Evolutionary conservation across 306 rosid species (phyloP), one percentile per base, ranked within the genome.

Genomic region (Corylus heterophylla): DNA sequence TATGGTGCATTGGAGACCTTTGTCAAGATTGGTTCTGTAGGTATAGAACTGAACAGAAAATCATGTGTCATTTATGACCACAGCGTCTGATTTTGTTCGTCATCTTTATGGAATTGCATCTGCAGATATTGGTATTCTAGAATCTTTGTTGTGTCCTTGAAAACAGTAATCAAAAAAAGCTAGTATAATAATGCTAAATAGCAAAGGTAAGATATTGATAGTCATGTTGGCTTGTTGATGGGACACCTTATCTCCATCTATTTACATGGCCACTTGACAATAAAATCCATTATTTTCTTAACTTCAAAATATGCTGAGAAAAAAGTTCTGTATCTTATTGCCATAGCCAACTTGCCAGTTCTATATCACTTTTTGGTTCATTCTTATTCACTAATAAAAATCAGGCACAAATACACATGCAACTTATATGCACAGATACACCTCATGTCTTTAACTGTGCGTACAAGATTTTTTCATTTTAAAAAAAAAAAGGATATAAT

Each of bases 11-110:
- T 87, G 80, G 97, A 91, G 67, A 94, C 91, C 16, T 94, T 94
- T 86, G 84, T 94, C 88, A 88, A 91, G 22, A 89, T 94, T 76
- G 97, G 98, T 78, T 89, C 97, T 25, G 88, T 94, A 86, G 98
- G 98, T 94, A 90, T 79, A 71, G 58, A 61, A 74, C 62, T 79
- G 47, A 61, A 50, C 68, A 37, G 54, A 76, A 78, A 74, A 42
- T 42, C 44, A 49, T 71, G 71, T 73, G 58, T 37, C 7, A 16
- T 45, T 77, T 42, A 31, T 61, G 55, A 76, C 39, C 12, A n/a
- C 22, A 69, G 47, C 66, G 17, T 69, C 63, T 73, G 47, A 74
- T 77, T 75, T 66, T 74, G 47, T 85, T 20, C 62, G 47, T 58
- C 54, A 44, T 39, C n/a, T 73, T 58, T 47, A 47, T 16, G 59